These are phyloP conservation scores for Teratosphaeria epicoccoides DNA, from an alignment of 2,329 filamentous ascomycete genomes.

Conservation along the genomic window DNA sequence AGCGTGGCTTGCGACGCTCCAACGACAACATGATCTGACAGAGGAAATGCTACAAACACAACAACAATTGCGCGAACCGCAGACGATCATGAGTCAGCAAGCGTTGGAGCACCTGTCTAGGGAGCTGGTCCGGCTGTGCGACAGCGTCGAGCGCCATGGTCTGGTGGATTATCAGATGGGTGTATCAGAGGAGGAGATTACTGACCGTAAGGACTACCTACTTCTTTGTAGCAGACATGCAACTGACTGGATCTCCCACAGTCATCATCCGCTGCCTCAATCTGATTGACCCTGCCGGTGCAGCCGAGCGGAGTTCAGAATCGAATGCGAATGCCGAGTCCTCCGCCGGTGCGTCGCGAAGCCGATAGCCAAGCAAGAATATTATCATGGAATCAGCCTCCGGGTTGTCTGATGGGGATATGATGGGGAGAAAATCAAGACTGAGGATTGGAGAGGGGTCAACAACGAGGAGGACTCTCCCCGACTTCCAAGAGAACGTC, in stretches of 20 bases:
- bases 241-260: neutral
- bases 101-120: constrained; percentile 69
- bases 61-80: constrained; percentile 44
- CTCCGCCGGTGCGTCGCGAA: neutral
- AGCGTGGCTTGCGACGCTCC: constrained; percentile 74
- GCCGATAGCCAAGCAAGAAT: neutral
- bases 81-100: constrained; percentile 57
- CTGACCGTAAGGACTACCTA: constrained; percentile 53
- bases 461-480: neutral
- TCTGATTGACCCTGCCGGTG: neutral
- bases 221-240: neutral
- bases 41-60: constrained; percentile 49
- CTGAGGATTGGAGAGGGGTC: neutral
- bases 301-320: neutral
- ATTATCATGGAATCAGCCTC: neutral
- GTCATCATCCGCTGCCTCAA: neutral
- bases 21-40: constrained; percentile 70
- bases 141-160: constrained; percentile 80
- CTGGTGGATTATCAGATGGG: constrained; percentile 96
- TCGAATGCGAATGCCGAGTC: neutral
- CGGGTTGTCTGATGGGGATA: no score
- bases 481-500: neutral
- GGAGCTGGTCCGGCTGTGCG: constrained; percentile 71
- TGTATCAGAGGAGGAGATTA: constrained; percentile 88
- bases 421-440: no score